Evolutionary conservation across 495 filamentous ascomycete genomes (phyloP).

Genomic region (Aspergillus olivimuriae): DNA sequence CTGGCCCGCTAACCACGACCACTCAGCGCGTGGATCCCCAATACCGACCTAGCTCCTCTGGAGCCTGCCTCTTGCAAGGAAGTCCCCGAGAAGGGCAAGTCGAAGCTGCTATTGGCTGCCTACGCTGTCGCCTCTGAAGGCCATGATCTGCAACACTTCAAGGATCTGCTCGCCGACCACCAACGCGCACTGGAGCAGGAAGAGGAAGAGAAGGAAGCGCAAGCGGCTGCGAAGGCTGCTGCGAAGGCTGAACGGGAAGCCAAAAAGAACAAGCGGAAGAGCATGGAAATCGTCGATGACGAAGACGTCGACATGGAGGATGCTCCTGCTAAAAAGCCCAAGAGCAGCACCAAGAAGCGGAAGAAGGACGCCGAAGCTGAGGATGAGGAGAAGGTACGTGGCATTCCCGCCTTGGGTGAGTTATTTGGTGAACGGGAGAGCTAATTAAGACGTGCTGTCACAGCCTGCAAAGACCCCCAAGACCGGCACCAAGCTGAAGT

Average conservation of each 20-base stretch:
- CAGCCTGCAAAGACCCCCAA: conserved; percentile 54
- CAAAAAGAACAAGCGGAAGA: conserved; percentile 62
- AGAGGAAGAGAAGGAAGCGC: conserved; percentile 52
- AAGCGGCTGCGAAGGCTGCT: conserved; percentile 53
- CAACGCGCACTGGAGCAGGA: conserved; percentile 53
- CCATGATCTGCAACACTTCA: conserved; percentile 68
- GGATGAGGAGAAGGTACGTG: conserved; percentile 39
- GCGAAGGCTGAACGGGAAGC: conserved; percentile 53
- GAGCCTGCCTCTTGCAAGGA: conserved; percentile 61
- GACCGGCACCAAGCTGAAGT: conserved; percentile 49
- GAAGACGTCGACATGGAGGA: conserved; percentile 78
- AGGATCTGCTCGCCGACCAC: conserved; percentile 59
- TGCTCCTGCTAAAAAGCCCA: conserved; percentile 47
- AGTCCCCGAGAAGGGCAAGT: conserved; percentile 61
- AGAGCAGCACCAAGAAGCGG: conserved; percentile 57
- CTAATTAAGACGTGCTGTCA: conserved; percentile 11
- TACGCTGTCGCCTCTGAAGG: conserved; percentile 66
- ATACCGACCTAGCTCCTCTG: conserved; percentile 68
- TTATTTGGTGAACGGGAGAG: too few relatives aligned
- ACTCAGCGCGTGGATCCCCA: conserved; percentile 74
- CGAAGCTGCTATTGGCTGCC: conserved; percentile 65
- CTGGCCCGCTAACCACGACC: too few relatives aligned
- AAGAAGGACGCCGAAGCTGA: conserved; percentile 62
- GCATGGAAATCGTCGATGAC: conserved; percentile 43
- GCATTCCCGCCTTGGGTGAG: too few relatives aligned